Evolutionary conservation across 345 rosid genomes (phyloP), one percentile per base, ranked within the genome.

Genomic region (Carallia pectinifolia): DNA sequence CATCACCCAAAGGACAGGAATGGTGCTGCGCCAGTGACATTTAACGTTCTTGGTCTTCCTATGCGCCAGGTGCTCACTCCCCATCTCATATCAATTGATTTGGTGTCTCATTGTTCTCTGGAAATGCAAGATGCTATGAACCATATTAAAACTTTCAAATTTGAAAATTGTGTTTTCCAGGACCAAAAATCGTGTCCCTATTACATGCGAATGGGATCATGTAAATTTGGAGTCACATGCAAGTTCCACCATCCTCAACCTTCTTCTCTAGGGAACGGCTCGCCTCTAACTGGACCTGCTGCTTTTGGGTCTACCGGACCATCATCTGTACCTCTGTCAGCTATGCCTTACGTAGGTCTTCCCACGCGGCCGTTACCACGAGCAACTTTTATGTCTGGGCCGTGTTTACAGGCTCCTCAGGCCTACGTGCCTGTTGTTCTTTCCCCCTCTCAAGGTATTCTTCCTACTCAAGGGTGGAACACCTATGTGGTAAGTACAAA

Each of bases 191-290:
- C 97, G 61, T 91, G 97, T 50, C 89, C 97, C 34, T 87, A 79
- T 72, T 91, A 89, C 83, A 79, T 91, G 89, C 84, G 87, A 53
- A 89, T 82, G 77, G 94, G 97, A 63, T 58, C 83, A 60, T 91
- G 97, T 78, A 86, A 86, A 76, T 90, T 86, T 63, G 91, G 91
- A 70, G 87, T 80, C 62, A 87, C 96, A 7, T 90, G 96, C 85
- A 90, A 87, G 80, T 90, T 90, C 77, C 87, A 90, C 76, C 97
- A 90, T 76, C 97, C 97, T 55, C 92, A 85, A 73, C 94, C 91
- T 72, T 81, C 86, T 62, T 52, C 85, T 53, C 18, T 60, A 15
- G 86, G 81, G 69, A 33, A 75, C 40, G 64, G 80, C 65, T 66
- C 71, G 9, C 66, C 86, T 67, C 70, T 76, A 31, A 72, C 74